Evolutionary conservation across 1,139 yeast species (phyloP).

Genomic region (Saccharomycopsis phalli): DNA sequence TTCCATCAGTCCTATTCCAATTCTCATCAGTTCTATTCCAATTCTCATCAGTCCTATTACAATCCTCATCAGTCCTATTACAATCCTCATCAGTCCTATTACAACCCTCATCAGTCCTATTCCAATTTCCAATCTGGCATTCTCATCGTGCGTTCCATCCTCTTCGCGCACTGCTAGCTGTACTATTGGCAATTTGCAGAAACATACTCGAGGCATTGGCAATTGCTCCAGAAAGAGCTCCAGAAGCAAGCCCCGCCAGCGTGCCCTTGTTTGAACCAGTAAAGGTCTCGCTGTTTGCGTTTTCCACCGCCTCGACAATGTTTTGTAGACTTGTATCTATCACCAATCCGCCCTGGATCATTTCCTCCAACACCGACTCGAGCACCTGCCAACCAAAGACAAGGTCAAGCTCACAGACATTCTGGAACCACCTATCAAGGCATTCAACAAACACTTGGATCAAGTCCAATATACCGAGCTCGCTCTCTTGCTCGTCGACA

Average conservation of each 20-base stretch:
- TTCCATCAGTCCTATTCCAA: too few species aligned
- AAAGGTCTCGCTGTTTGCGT: constrained; percentile 24
- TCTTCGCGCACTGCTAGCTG: constrained; percentile 10
- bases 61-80: too few species aligned
- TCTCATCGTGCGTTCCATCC: constrained; percentile 13
- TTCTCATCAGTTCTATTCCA: too few species aligned
- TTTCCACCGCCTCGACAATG: constrained; percentile 68
- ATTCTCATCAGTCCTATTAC: too few species aligned
- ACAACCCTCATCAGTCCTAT: too few species aligned
- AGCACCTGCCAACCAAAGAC: constrained; percentile 97
- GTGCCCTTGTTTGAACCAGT: not conserved
- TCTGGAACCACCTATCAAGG: constrained; percentile 82
- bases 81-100: too few species aligned
- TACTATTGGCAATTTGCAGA: constrained; percentile 13
- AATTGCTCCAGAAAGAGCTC: constrained; percentile 6
- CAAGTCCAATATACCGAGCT: constrained; percentile 83
- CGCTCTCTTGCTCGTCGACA: constrained; percentile 93
- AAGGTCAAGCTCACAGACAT: constrained; percentile 90
- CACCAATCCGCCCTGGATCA: constrained; percentile 98
- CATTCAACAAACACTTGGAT: constrained; percentile 97
- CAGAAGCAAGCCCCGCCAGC: not conserved
- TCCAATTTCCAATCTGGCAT: too few species aligned
- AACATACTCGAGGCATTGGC: constrained; percentile 15
- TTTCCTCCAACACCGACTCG: constrained; percentile 85
- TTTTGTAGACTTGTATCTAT: constrained; percentile 80